Evolutionary conservation across 2,329 filamentous ascomycete species (phyloP), one percentile per base, ranked within the genome.

Genomic region (Sordariomycetes sp.): DNA sequence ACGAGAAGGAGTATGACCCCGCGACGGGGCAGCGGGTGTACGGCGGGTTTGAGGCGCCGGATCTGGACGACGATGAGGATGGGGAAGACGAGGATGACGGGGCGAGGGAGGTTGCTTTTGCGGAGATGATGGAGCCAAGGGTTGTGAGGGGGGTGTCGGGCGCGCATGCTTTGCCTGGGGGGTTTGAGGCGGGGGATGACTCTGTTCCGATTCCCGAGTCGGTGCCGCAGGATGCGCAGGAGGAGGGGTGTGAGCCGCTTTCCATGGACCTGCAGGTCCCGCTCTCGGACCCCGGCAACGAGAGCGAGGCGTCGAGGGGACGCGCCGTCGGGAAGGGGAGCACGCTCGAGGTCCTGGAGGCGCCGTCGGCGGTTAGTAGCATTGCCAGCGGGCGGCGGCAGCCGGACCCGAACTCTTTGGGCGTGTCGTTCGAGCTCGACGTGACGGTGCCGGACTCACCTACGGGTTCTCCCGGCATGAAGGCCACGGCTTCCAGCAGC

Each of bases 1-100:
- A 77, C 56, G 73, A 83, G 61, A 85, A 80, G 64, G 67, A 71
- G 20, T 84, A 83, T 61, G 84, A 92, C 62, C 76, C 82, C 12
- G 70, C 78, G 45, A 85, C 86, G 0, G 90, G 89, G 0, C 76
- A 86, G 60, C 79, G 89, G 10, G 70, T 89, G 10, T 95, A 92
- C 63, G 83, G 79, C 60, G 56, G 56, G 8, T 94, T 95, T 62
- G 89, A 95, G 64, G 83, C 84, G 62, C 85, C 86, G 0, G 72
- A 81, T 8, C 78, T 83, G 7, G 80, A 82, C 12, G 82, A 84
- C 0, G 79, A 79, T 1, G 75, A 75, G 0, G 75, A 75, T 1
- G 73, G 75, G 39, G 79, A 80, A 0, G 79, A 85, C 57, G 79
- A 80, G 0, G 79, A 86, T 58, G 77, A 85, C 60, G 86, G 86